Percentiles rank a stretch among this genome's conserved stretches.
Evolutionary conservation across 2,329 filamentous ascomycete species (phyloP).

Genomic region (Diaporthe sp.): DNA sequence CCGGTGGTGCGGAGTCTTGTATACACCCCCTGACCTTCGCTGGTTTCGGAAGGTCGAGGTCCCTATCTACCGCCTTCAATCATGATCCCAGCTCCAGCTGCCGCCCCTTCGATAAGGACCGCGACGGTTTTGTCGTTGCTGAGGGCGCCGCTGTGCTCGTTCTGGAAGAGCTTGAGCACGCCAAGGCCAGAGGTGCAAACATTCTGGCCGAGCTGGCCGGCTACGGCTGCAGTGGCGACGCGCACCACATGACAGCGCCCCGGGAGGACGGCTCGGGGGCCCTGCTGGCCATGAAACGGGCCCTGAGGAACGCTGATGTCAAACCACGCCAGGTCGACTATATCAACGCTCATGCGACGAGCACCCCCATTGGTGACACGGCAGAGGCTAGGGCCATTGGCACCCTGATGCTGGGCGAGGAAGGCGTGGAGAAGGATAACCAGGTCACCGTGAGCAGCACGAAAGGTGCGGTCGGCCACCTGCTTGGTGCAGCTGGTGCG

Average conservation of each 20-base stretch:
- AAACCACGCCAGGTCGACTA: conserved; percentile 84
- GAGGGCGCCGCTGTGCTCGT: conserved; percentile 92
- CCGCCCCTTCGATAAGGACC: conserved; percentile 85
- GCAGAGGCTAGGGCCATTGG: conserved; percentile 91
- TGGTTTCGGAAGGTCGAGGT: conserved; percentile 90
- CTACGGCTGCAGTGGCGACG: conserved; percentile 92
- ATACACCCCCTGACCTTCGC: conserved; percentile 95
- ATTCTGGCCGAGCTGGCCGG: conserved; percentile 93
- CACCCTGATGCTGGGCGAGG: conserved; percentile 79
- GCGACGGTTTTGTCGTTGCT: conserved; percentile 90
- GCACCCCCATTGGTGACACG: conserved; percentile 85
- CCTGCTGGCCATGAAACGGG: conserved; percentile 85
- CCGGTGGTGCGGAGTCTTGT: conserved; percentile 95
- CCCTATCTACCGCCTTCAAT: conserved; percentile 87
- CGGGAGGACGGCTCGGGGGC: conserved; percentile 86
- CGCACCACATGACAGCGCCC: conserved; percentile 93
- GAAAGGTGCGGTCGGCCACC: conserved; percentile 92
- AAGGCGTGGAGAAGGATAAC: conserved; percentile 72
- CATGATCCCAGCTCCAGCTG: conserved; percentile 78
- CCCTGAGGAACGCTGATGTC: conserved; percentile 79
- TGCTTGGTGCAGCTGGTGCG: conserved; percentile 91
- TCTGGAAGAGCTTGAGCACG: conserved; percentile 92
- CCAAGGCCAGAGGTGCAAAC: conserved; percentile 79
- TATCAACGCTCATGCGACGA: conserved; percentile 95
- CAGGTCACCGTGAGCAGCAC: conserved; percentile 91